Base-by-base conservation (phyloP, 331 rosid species). In the Stylosanthes scabra region DNA sequence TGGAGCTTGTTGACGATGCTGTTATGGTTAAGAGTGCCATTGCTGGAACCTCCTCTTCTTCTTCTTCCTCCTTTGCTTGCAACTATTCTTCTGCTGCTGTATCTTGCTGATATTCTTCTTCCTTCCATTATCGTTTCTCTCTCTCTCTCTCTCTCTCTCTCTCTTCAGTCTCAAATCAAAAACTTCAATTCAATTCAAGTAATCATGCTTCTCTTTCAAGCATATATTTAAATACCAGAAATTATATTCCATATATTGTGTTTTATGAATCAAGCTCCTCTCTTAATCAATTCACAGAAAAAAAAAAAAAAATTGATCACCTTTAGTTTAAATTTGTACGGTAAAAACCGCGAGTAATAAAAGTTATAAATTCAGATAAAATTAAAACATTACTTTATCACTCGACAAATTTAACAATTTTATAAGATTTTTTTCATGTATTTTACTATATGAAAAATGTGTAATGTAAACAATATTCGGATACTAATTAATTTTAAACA, bases 61-160 rank as follows among this genome's bases (percentile, higher is more conserved):
- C 61, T 41, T 60, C 84, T 74, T 4, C 80, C 85, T 41, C 92
- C 74, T 39, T 85, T 92, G 88, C 82, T 84, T 14, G 98, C 98
- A 16, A 85, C 63, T 13, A 92, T 78, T 16, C 98, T 82, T 79
- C 98, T 85, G 51, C 85, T 86, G 34, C 71, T 80, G 63, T 85
- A 86, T 95, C 86, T 69, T 74, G 90, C 86, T 63, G 89, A 83
- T 27, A 89, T 84, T 79, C 98, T 88, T 74, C 85, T 85, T 44
- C 85, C 96, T 27, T 78, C 82, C 82, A 77, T 77, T 40, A 49
- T 16, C 12, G 12, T 49, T 55, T 31, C 56, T 42, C 11, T 51
- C 60, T 14, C 10, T 41, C 73, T 56, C 60, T 56, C 50, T 9
- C 57, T 11, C 27, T 37, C 50, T 7, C 2, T 27, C 31, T 57